Conservation (phyloP, 495 filamentous ascomycete species). For the Copromyces sp. region DNA sequence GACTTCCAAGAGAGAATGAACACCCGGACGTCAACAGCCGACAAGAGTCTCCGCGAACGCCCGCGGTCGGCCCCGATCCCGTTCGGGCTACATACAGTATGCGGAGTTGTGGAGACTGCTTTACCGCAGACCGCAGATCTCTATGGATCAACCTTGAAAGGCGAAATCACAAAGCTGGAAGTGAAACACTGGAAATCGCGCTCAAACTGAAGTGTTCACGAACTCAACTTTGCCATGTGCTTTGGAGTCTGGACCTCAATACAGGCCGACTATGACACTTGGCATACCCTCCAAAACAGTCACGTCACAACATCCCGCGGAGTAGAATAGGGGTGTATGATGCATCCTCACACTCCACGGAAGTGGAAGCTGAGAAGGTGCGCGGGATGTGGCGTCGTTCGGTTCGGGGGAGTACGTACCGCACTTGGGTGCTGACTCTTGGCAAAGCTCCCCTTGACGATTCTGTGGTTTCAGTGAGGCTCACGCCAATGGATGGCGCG, state of each 20-base stretch:
- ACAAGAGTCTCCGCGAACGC: neutral
- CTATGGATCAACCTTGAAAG: neutral
- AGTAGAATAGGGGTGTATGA: too few relatives aligned
- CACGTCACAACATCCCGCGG: too few relatives aligned
- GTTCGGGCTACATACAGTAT: neutral
- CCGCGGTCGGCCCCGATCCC: neutral
- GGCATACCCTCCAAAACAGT: too few relatives aligned
- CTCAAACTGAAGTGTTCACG: neutral
- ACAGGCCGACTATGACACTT: neutral
- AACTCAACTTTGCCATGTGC: neutral
- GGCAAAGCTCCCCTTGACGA: neutral
- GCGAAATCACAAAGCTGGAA: neutral
- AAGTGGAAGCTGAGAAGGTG: too few relatives aligned
- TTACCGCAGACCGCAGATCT: neutral
- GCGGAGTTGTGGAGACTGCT: neutral
- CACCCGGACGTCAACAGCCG: neutral
- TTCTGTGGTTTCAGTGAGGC: neutral
- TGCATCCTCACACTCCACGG: too few relatives aligned
- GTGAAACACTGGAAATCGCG: neutral
- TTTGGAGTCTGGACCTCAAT: neutral
- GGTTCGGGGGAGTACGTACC: neutral
- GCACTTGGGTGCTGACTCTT: neutral
- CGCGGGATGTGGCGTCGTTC: neutral
- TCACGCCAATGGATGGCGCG: neutral
- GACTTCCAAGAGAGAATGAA: neutral